Evolutionary conservation across 257 asterid genomes (phyloP).

Genomic region (Capsicum pubescens): DNA sequence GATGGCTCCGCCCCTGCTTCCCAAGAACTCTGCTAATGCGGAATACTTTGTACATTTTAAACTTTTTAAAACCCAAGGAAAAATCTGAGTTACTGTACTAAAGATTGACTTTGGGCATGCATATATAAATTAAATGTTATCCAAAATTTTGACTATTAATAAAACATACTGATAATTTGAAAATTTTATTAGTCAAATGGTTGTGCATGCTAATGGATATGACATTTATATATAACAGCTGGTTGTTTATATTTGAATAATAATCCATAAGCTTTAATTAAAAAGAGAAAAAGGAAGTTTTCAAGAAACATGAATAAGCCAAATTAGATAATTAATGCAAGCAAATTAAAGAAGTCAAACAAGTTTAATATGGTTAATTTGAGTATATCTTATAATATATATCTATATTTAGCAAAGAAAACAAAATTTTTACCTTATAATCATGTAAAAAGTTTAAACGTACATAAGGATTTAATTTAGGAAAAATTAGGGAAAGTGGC

Average conservation of each 20-base stretch:
- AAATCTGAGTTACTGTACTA: background rate
- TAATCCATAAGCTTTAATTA: slow-evolving; percentile 11
- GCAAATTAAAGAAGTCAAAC: background rate
- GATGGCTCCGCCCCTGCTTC: too few relatives aligned
- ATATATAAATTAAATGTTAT: background rate
- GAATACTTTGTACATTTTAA: background rate
- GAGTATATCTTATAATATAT: background rate
- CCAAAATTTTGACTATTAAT: background rate
- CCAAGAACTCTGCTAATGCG: too few relatives aligned
- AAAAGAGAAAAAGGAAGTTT: background rate
- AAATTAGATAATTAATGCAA: background rate
- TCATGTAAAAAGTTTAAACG: too few relatives aligned
- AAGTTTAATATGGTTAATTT: background rate
- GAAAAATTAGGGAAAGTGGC: too few relatives aligned
- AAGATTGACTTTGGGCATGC: background rate
- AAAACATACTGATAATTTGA: background rate
- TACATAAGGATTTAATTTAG: too few relatives aligned
- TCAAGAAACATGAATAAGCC: background rate
- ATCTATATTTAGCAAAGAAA: background rate
- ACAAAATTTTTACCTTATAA: background rate
- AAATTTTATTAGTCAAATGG: background rate
- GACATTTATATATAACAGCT: background rate
- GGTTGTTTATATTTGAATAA: slow-evolving; percentile 15
- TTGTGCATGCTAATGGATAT: slow-evolving; percentile 6
- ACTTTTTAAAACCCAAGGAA: background rate